Base-by-base conservation (phyloP, 2,329 filamentous ascomycete genomes). In the Biscogniauxia sp. region DNA sequence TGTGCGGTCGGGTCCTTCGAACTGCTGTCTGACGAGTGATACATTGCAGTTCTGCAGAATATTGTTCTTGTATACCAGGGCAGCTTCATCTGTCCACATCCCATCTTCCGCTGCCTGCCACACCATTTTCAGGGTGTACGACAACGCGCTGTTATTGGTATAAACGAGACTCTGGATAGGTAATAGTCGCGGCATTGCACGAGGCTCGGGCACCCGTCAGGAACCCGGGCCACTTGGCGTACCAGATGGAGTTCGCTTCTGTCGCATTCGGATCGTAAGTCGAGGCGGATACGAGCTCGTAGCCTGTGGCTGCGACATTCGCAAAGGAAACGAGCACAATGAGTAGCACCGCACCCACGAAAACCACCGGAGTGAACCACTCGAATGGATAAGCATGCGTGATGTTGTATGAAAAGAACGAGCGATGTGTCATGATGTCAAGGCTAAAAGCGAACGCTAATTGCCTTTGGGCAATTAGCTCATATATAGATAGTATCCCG, bases 301-400 rank as follows among this genome's bases (percentile, higher is more conserved):
- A 65, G 37, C 63, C 61, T 20, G 55, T 57, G 9, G 61, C 61
- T n/a, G 61, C 57, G n/a, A 65, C 55, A 49, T 62, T 64, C 25
- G 62, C 8, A 23, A 64, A 64, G 32, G 32, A 37, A 7, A 23
- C 23, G 5, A 23, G 23, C 23, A 23, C 23, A 23, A 23, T 5
- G 2, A 23, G 23, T 23, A 23, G 2, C 23, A 23, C 23, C 23
- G 23, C 23, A 5, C 23, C 23, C 23, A 23, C 23, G 23, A 5
- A 23, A 23, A 23, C 23, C 23, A 23, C 23, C 23, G 23, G 23
- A 23, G 23, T 23, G 23, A 23, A 23, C 23, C 23, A 23, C 23
- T 23, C 5, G 23, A 23, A 23, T 23, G 23, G 23, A 23, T 23
- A 23, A 23, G 23, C 23, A 23, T 5, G 23, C 23, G 23, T 23